Evolutionary conservation across 1,284 basidiomycete genomes (phyloP), one percentile per base, ranked within the genome.

Genomic region (Tilletia caries): DNA sequence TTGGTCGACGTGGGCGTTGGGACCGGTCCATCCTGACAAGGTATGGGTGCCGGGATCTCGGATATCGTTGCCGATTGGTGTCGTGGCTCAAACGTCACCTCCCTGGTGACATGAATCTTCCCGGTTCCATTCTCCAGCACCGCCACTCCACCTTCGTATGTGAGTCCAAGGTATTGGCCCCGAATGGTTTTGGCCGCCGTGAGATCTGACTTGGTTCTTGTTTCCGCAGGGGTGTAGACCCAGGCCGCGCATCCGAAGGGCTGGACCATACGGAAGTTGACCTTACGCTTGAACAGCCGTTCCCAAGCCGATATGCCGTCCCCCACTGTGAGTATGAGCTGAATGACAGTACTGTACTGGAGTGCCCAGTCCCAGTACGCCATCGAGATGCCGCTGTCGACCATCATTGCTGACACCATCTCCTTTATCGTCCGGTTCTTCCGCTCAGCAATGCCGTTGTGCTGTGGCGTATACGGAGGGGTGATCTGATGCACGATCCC

Each of bases 381-480:
- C 54, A 68, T 71, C 10, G 80, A 83, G 0, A 85, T 72, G 8
- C 73, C 68, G 0, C 81, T 33, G 20, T 72, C 69, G 5, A 76
- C n/a, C n/a, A n/a, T n/a, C n/a, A n/a, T n/a, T n/a, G n/a, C n/a
- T 50, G 0, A 85, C 73, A 85, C 1, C n/a, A n/a, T n/a, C n/a
- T n/a, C n/a, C n/a, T n/a, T n/a, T n/a, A n/a, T n/a, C n/a, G n/a
- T n/a, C n/a, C 82, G 65, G 73, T 82, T 74, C 25, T 73, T 12
- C 65, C 82, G 65, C 73, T 82, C 76, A 0, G 82, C 75, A 44
- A 78, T 73, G 73, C 85, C 70, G 73, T 84, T 86, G 69, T 76
- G 20, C 65, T 78, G 71, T 2, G 83, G 83, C 1, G 83, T 80
- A 68, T 86, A 79, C 67, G 86, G 85, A 0, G 83, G 75, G 18